Percentiles rank a stretch among this genome's conserved stretches.
These are phyloP conservation scores for Trifolium repens DNA, from an alignment of 306 rosid genomes.

Conservation along the genomic window DNA sequence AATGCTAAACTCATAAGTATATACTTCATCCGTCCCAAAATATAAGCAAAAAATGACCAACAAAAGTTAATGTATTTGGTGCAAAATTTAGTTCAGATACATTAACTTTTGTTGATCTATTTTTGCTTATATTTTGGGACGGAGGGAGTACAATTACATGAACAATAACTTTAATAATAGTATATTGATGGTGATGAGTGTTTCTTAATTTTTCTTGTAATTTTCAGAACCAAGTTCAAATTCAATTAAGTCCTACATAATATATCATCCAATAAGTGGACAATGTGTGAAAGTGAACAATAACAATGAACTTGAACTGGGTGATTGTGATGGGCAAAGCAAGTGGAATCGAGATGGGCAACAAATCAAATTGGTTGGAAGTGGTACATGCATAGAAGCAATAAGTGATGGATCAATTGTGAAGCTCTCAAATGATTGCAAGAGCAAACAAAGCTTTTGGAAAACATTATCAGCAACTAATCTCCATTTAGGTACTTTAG, in stretches of 20 bases:
- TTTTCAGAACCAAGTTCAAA: constrained; percentile 47
- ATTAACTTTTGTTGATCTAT: no score
- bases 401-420: constrained; percentile 35
- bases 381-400: constrained; percentile 37
- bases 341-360: constrained; percentile 43
- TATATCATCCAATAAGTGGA: constrained; percentile 42
- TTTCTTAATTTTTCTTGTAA: background rate
- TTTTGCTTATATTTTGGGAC: no score
- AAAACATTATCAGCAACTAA: constrained; percentile 21
- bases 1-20: no score
- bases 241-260: constrained; percentile 29
- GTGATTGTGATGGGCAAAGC: constrained; percentile 21
- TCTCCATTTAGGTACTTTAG: constrained; percentile 47
- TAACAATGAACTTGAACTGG: constrained; percentile 35
- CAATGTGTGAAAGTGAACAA: constrained; percentile 42
- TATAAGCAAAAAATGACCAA: no score
- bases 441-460: constrained; percentile 42
- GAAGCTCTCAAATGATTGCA: constrained; percentile 37
- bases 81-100: no score
- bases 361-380: constrained; percentile 30
- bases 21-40: no score
- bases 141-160: no score
- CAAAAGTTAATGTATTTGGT: no score
- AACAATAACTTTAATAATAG: background rate
- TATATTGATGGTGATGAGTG: background rate